These are phyloP conservation scores for Kazachstania sp. DNA, from an alignment of 1,139 yeast genomes.

Conservation along the genomic window DNA sequence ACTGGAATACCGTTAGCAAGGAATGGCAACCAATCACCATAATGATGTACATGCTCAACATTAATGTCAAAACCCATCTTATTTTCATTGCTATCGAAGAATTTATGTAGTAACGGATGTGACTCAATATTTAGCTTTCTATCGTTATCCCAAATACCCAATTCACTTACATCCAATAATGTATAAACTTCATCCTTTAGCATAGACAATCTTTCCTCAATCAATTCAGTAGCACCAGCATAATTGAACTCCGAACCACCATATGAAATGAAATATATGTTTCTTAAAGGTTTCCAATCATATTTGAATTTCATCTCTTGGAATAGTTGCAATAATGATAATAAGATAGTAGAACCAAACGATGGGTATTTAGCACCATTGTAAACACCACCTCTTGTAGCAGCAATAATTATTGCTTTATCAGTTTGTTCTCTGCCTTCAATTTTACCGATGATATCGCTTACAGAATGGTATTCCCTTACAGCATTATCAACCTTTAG, in stretches of 20 bases:
- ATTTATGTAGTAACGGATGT: slow-evolving; percentile 56
- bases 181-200: slow-evolving; percentile 58
- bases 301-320: slow-evolving; percentile 57
- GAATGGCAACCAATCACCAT: slow-evolving; percentile 58
- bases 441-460: slow-evolving; percentile 75
- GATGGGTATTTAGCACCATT: slow-evolving; percentile 66
- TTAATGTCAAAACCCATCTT: slow-evolving; percentile 19
- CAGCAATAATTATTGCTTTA: slow-evolving; percentile 70
- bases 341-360: slow-evolving; percentile 65
- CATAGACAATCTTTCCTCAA: slow-evolving; percentile 48
- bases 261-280: slow-evolving; percentile 77
- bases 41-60: slow-evolving; percentile 36
- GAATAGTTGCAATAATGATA: slow-evolving; percentile 65
- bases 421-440: slow-evolving; percentile 75
- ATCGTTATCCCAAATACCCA: slow-evolving; percentile 45
- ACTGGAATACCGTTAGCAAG: slow-evolving; percentile 58
- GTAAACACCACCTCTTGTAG: slow-evolving; percentile 72
- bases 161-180: slow-evolving; percentile 53
- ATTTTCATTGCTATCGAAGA: slow-evolving; percentile 17
- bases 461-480: slow-evolving; percentile 53
- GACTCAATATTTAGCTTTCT: slow-evolving; percentile 57
- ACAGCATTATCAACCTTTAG: slow-evolving; percentile 41
- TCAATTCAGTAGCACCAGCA: slow-evolving; percentile 81
- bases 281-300: slow-evolving; percentile 79
- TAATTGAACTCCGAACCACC: slow-evolving; percentile 77